Evolutionary conservation across 1,284 basidiomycete genomes (phyloP).

Genomic region (Ganoderma lingzhi): DNA sequence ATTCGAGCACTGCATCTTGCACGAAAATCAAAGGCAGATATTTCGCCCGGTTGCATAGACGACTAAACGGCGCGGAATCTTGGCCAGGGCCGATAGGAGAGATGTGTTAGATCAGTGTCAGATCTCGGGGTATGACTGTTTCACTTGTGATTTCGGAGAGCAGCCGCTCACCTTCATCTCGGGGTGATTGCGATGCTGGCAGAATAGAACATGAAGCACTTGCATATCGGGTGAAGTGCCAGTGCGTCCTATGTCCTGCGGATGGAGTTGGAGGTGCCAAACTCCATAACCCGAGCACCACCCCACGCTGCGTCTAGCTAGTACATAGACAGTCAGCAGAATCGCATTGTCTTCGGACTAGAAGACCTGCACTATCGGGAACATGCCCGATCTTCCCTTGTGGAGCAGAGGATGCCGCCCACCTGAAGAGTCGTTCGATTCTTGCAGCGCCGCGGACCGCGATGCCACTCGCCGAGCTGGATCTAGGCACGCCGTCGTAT

Average conservation of each 20-base stretch:
- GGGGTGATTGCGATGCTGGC: background rate
- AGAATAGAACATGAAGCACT: background rate
- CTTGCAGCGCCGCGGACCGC: background rate
- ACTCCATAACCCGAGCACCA: background rate
- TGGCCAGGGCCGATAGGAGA: background rate
- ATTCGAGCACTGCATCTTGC: background rate
- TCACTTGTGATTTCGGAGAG: conserved; percentile 3
- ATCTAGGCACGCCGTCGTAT: background rate
- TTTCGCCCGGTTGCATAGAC: conserved; percentile 4
- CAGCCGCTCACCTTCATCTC: background rate
- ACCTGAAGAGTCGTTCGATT: background rate
- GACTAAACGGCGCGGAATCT: background rate
- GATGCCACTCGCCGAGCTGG: background rate
- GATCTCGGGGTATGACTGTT: background rate
- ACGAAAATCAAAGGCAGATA: background rate
- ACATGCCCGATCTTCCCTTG: background rate
- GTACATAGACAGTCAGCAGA: background rate
- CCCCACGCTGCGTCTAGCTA: background rate
- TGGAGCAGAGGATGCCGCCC: background rate
- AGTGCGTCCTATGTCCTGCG: background rate
- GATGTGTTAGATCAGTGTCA: background rate
- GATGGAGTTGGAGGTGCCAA: background rate
- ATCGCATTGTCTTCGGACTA: background rate
- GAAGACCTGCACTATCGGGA: background rate
- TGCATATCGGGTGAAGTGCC: background rate